phyloP scores from a whole-genome alignment of 2,329 filamentous ascomycete genomes.

The Didymellaceae sp. region DNA sequence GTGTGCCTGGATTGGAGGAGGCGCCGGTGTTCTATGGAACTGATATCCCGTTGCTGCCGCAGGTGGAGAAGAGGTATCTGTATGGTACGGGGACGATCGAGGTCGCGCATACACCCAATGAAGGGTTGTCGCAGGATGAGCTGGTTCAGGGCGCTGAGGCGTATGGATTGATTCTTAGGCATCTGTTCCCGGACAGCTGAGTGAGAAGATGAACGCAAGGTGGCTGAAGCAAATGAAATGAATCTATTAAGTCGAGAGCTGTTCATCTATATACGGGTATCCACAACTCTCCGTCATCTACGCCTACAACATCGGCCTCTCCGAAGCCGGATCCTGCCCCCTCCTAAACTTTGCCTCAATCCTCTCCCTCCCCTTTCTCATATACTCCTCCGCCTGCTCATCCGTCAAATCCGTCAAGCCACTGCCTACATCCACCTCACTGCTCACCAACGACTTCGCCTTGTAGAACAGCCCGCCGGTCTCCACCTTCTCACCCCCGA shows the following conservation, averaged over 20 bases:
- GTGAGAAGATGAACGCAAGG: not conserved
- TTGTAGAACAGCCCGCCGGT: slow-evolving; percentile 35
- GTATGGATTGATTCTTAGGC: slow-evolving; percentile 30
- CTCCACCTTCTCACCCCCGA: slow-evolving; percentile 26
- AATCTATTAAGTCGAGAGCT: not conserved
- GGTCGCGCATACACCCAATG: slow-evolving; percentile 32
- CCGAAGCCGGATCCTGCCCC: slow-evolving; percentile 23
- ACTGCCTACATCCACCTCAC: slow-evolving; percentile 31
- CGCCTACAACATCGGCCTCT: slow-evolving; percentile 32
- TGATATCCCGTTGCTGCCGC: slow-evolving; percentile 31
- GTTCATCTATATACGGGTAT: not conserved
- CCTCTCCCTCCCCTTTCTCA: slow-evolving; percentile 34
- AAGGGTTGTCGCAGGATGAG: slow-evolving; percentile 29
- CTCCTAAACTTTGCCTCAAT: slow-evolving; percentile 30
- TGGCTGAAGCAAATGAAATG: not conserved
- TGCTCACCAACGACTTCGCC: slow-evolving; percentile 41
- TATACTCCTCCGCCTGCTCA: slow-evolving; percentile 38
- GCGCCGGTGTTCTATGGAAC: slow-evolving; percentile 36
- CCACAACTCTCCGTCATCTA: not conserved
- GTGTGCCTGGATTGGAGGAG: slow-evolving; percentile 29
- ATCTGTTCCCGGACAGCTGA: slow-evolving; percentile 21
- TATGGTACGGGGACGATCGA: slow-evolving; percentile 31
- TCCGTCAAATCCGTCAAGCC: slow-evolving; percentile 40
- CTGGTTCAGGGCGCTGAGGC: slow-evolving; percentile 31
- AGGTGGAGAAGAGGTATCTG: slow-evolving; percentile 32